Percentiles rank a stretch among this genome's conserved stretches.
These are phyloP conservation scores for Lentinula edodes DNA, from an alignment of 768 basidiomycete genomes.

Conservation along the genomic window DNA sequence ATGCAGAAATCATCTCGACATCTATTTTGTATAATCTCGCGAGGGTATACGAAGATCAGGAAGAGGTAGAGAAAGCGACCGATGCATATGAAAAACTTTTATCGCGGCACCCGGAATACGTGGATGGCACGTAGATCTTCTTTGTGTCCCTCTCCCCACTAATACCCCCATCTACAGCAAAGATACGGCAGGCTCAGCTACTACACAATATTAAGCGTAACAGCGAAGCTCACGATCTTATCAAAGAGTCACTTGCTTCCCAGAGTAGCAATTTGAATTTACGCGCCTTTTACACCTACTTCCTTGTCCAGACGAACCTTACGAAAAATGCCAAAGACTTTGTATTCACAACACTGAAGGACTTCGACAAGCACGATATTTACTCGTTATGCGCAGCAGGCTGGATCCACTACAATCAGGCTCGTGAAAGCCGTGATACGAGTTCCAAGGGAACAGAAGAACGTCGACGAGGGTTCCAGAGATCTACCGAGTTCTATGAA, in stretches of 20 bases:
- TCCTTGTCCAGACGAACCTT: slow-evolving; percentile 76
- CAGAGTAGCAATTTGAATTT: slow-evolving; percentile 78
- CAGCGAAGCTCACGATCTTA: slow-evolving; percentile 79
- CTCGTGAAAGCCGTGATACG: slow-evolving; percentile 76
- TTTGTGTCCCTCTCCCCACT: not conserved
- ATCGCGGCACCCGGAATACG: slow-evolving; percentile 89
- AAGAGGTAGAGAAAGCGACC: slow-evolving; percentile 65
- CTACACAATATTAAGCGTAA: slow-evolving; percentile 60
- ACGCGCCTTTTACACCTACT: slow-evolving; percentile 90
- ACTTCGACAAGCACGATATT: slow-evolving; percentile 81
- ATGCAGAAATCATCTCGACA: slow-evolving; percentile 68
- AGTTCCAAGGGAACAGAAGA: slow-evolving; percentile 57
- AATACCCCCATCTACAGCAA: slow-evolving; percentile 48
- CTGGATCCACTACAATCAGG: slow-evolving; percentile 80
- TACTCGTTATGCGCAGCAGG: slow-evolving; percentile 90
- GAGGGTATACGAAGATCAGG: slow-evolving; percentile 82
- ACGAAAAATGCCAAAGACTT: slow-evolving; percentile 79
- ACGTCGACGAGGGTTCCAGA: slow-evolving; percentile 69
- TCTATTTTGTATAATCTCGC: slow-evolving; percentile 90
- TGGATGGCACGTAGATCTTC: slow-evolving; percentile 67
- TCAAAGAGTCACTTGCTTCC: slow-evolving; percentile 85
- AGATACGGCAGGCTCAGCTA: slow-evolving; percentile 87
- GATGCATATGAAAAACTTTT: slow-evolving; percentile 87
- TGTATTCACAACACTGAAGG: slow-evolving; percentile 82
- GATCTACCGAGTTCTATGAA: slow-evolving; percentile 88